Evolutionary conservation across 2,329 filamentous ascomycete genomes (phyloP).

Genomic region (Fusarium sp.): DNA sequence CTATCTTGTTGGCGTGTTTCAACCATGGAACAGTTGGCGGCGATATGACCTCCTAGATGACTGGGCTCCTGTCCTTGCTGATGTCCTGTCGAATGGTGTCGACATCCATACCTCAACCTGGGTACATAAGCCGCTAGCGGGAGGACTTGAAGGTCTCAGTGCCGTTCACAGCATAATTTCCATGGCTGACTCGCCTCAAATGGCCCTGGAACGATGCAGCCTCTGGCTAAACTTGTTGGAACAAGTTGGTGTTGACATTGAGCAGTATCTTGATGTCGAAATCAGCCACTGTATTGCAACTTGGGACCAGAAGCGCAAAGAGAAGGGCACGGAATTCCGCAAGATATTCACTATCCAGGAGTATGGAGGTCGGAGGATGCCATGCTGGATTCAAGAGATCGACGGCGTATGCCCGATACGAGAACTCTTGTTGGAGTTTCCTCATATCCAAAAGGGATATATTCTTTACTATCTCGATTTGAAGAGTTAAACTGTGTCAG

Average conservation of each 20-base stretch:
- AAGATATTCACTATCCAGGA: background rate
- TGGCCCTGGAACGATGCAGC: background rate
- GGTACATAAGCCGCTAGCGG: background rate
- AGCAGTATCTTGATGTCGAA: constrained; percentile 9
- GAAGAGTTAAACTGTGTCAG: no score
- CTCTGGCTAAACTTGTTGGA: constrained; percentile 2
- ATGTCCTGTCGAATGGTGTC: background rate
- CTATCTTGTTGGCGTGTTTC: background rate
- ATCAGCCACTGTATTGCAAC: background rate
- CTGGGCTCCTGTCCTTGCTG: background rate
- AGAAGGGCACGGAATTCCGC: background rate
- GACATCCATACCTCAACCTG: background rate
- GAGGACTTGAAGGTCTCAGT: background rate
- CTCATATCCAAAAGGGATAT: background rate
- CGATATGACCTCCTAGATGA: background rate
- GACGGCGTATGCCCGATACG: background rate
- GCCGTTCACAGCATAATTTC: background rate
- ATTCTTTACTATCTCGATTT: no score
- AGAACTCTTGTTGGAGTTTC: background rate
- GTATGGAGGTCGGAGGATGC: background rate
- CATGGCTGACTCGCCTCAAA: background rate
- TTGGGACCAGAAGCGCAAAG: background rate
- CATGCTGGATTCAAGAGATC: background rate
- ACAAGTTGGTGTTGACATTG: background rate
- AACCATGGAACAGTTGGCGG: background rate